Evolutionary conservation across 257 asterid species (phyloP).

Genomic region (Jacaranda mimosifolia): DNA sequence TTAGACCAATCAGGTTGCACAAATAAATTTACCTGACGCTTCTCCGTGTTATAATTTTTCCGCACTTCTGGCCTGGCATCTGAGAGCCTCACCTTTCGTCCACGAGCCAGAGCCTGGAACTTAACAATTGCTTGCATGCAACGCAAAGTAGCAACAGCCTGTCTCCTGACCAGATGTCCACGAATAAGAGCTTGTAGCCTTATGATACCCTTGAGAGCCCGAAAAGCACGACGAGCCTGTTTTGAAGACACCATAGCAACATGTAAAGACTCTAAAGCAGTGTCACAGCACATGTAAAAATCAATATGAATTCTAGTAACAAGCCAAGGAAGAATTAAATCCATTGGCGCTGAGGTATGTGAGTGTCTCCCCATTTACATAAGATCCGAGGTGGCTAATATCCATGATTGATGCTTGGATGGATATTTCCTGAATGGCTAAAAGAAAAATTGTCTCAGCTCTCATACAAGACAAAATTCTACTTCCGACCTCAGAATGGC

Average conservation of each 20-base stretch:
- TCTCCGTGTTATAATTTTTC: conserved; percentile 34
- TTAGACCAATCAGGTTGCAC: conserved; percentile 25
- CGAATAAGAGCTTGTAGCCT: conserved; percentile 96
- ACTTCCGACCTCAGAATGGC: conserved; percentile 2
- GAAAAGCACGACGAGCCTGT: conserved; percentile 93
- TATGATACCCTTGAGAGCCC: conserved; percentile 91
- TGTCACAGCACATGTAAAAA: background rate
- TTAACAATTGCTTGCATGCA: conserved; percentile 83
- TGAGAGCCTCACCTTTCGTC: conserved; percentile 66
- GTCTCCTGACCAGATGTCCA: conserved; percentile 94
- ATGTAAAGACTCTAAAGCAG: background rate
- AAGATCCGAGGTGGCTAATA: background rate
- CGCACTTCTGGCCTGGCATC: conserved; percentile 42
- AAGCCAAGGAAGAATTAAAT: conserved; percentile 17
- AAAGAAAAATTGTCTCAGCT: background rate
- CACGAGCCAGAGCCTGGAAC: conserved; percentile 85
- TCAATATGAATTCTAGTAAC: background rate
- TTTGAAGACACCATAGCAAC: conserved; percentile 17
- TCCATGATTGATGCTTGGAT: conserved; percentile 10
- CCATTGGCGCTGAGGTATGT: background rate
- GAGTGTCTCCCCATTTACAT: background rate
- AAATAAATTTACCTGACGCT: conserved; percentile 42
- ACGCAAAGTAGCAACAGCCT: conserved; percentile 81
- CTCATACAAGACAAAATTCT: background rate
- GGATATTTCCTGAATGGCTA: background rate